Conservation (phyloP, 495 filamentous ascomycete species). For the Podospora bellae-mahoneyi region DNA sequence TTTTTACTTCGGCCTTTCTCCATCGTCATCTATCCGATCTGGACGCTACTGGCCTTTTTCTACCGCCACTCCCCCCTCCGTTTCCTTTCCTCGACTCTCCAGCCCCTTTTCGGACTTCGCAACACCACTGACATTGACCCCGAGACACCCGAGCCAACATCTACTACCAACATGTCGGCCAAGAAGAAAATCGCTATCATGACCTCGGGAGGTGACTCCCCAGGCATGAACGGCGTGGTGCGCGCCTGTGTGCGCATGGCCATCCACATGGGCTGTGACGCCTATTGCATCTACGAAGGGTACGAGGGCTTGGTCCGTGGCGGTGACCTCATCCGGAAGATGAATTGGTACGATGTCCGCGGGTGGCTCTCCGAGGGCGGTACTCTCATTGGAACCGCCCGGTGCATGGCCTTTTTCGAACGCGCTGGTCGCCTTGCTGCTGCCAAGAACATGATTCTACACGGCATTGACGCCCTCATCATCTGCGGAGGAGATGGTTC, state of each 20-base stretch:
- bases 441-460: slow-evolving; percentile 88
- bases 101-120: slow-evolving; percentile 1
- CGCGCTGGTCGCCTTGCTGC: slow-evolving; percentile 74
- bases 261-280: slow-evolving; percentile 79
- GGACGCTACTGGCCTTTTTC: slow-evolving; percentile 24
- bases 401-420: slow-evolving; percentile 85
- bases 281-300: slow-evolving; percentile 89
- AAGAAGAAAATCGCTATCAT: slow-evolving; percentile 89
- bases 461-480: slow-evolving; percentile 92
- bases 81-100: slow-evolving; percentile 18
- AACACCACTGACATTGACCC: slow-evolving; percentile 6
- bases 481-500: slow-evolving; percentile 98
- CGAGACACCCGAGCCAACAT: not conserved
- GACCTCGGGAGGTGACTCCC: slow-evolving; percentile 96
- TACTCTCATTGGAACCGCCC: slow-evolving; percentile 92
- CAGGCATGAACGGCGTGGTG: slow-evolving; percentile 95
- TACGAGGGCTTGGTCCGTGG: slow-evolving; percentile 94
- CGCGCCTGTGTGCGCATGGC: slow-evolving; percentile 92
- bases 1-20: slow-evolving; percentile 27
- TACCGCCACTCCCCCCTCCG: slow-evolving; percentile 25
- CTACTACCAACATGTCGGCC: slow-evolving; percentile 33
- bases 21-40: slow-evolving; percentile 27
- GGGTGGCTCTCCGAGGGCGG: slow-evolving; percentile 93
- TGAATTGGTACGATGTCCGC: slow-evolving; percentile 92
- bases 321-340: slow-evolving; percentile 78